phyloP scores from a whole-genome alignment of 2,329 filamentous ascomycete species.

The Colletotrichum australisinense region DNA sequence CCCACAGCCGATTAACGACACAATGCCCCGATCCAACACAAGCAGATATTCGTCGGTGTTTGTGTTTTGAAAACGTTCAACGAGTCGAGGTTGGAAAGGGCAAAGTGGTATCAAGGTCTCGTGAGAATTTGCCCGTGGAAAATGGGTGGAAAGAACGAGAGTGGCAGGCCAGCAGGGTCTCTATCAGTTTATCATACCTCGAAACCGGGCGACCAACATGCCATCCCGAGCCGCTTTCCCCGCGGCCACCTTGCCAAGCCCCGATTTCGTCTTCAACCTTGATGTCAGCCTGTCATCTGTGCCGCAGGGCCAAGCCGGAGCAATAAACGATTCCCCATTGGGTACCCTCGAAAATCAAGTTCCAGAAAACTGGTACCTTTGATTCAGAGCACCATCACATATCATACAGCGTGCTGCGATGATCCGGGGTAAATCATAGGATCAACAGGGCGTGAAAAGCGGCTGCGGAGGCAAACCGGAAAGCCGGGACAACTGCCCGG shows the following conservation, averaged over 20 bases:
- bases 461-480: neutral
- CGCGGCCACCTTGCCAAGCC: neutral
- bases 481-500: neutral
- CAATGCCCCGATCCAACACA: too few species aligned
- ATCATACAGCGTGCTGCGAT: neutral
- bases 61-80: too few species aligned
- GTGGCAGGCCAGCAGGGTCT: neutral
- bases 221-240: neutral
- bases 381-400: neutral
- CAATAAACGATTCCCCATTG: neutral
- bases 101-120: too few species aligned
- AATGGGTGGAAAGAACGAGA: neutral
- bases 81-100: too few species aligned
- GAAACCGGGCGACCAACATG: neutral
- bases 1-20: too few species aligned
- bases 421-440: neutral
- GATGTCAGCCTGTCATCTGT: neutral
- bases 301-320: neutral
- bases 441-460: neutral
- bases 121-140: too few species aligned
- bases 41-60: too few species aligned
- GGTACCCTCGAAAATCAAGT: neutral
- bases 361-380: neutral
- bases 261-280: neutral
- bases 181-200: neutral